These are phyloP conservation scores for Castanopsis chinensis DNA, from an alignment of 306 rosid genomes.

Conservation along the genomic window DNA sequence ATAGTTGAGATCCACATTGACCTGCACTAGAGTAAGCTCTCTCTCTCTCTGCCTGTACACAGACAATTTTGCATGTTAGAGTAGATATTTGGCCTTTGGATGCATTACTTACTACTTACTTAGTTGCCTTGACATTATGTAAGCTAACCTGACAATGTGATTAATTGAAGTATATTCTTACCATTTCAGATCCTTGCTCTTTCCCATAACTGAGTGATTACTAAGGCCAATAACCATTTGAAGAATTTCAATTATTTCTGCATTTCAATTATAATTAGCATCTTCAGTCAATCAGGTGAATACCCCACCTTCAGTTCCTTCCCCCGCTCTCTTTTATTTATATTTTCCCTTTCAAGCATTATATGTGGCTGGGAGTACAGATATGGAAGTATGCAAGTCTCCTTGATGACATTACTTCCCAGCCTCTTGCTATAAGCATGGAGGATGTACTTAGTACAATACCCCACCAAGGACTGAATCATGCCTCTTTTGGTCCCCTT, in stretches of 20 bases:
- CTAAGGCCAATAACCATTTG: not conserved
- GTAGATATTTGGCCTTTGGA: not conserved
- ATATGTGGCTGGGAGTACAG: constrained; percentile 17
- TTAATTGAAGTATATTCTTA: not conserved
- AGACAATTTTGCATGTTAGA: not conserved
- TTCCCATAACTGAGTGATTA: not conserved
- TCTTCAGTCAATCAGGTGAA: constrained; percentile 1
- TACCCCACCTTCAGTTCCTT: not conserved
- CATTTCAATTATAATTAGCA: not conserved
- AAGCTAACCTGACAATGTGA: too few relatives aligned
- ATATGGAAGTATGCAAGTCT: not conserved
- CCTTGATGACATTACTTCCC: not conserved
- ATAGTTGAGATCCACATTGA: constrained; percentile 33
- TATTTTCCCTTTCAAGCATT: not conserved
- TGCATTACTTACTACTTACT: not conserved
- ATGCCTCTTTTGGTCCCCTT: constrained; percentile 26
- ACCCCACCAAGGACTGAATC: constrained; percentile 21
- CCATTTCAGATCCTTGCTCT: not conserved
- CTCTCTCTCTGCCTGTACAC: constrained; percentile 20
- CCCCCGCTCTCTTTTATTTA: not conserved
- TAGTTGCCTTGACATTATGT: not conserved
- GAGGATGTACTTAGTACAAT: constrained; percentile 31
- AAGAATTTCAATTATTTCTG: not conserved
- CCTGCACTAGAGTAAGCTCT: constrained; percentile 45
- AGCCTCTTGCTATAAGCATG: constrained; percentile 28